phyloP scores from a whole-genome alignment of 1,139 yeast species.

The Pneumocystis sp. region DNA sequence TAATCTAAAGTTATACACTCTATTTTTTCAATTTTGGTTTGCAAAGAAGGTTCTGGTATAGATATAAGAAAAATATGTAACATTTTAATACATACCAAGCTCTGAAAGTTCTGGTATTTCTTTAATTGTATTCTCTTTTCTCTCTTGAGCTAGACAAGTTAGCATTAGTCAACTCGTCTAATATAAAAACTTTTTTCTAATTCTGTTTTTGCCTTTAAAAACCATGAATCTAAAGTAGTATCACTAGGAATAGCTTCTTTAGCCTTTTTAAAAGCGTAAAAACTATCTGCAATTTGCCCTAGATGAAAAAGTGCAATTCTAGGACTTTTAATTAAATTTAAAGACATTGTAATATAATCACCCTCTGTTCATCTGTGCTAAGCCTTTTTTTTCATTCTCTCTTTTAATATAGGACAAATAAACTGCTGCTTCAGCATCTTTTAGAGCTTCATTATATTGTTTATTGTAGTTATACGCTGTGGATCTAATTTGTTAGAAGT shows the following conservation, averaged over 20 bases:
- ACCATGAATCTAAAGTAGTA: slow-evolving; percentile 37
- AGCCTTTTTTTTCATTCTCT: slow-evolving; percentile 38
- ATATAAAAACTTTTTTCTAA: slow-evolving; percentile 26
- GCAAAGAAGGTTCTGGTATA: slow-evolving; percentile 3
- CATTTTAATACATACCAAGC: not conserved
- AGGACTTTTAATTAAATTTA: slow-evolving; percentile 25
- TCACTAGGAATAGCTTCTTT: slow-evolving; percentile 34
- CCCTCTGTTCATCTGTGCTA: slow-evolving; percentile 45
- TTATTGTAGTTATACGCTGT: slow-evolving; percentile 42
- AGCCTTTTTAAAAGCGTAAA: slow-evolving; percentile 37
- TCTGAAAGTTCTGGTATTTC: not conserved
- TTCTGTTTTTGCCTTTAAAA: slow-evolving; percentile 16
- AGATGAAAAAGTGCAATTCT: slow-evolving; percentile 22
- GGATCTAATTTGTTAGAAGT: slow-evolving; percentile 37
- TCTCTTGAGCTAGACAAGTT: not conserved
- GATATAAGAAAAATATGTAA: not conserved
- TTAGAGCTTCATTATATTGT: slow-evolving; percentile 36
- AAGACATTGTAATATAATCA: slow-evolving; percentile 2
- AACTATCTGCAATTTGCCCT: slow-evolving; percentile 36
- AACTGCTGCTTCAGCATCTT: slow-evolving; percentile 42
- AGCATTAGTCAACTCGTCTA: slow-evolving; percentile 19
- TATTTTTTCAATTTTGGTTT: slow-evolving; percentile 7
- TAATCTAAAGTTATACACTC: not conserved
- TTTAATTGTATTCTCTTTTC: not conserved
- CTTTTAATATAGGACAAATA: slow-evolving; percentile 39